Conservation (phyloP, 306 rosid genomes). For the Sindora glabra region DNA sequence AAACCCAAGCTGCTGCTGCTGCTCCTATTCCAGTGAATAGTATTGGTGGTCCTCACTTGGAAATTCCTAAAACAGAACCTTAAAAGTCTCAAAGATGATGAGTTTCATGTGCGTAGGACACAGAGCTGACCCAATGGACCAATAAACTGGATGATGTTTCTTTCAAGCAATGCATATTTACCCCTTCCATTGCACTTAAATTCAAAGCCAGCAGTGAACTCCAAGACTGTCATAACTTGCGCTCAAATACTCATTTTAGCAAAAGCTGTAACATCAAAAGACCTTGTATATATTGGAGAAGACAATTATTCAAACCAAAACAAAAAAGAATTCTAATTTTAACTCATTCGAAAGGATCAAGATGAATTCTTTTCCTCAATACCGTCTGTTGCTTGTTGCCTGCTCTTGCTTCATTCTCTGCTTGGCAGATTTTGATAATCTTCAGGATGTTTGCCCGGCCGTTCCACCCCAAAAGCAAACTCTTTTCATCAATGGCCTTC, state of each 20-base stretch:
- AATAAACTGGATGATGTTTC: conserved; percentile 23
- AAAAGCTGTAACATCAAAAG: conserved; percentile 1
- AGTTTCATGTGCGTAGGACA: not conserved
- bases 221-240: conserved; percentile 48
- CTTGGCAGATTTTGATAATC: conserved; percentile 39
- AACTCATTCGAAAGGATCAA: not conserved
- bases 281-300: not conserved
- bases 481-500: conserved; percentile 60
- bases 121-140: not conserved
- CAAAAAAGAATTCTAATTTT: not conserved
- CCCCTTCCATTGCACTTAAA: conserved; percentile 33
- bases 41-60: not conserved
- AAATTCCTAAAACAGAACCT: conserved; percentile 14
- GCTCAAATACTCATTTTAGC: conserved; percentile 8
- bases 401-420: conserved; percentile 13
- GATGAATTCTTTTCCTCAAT: conserved; percentile 21
- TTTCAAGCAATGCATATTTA: conserved; percentile 53
- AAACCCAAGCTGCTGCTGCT: not conserved
- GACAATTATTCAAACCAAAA: not conserved
- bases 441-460: conserved; percentile 62
- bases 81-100: conserved; percentile 12
- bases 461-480: conserved; percentile 14
- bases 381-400: conserved; percentile 16
- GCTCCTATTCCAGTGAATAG: not conserved
- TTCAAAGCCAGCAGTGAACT: conserved; percentile 61